phyloP scores from a whole-genome alignment of 1,284 basidiomycete species.

The Kalmanozyma brasiliensis region DNA sequence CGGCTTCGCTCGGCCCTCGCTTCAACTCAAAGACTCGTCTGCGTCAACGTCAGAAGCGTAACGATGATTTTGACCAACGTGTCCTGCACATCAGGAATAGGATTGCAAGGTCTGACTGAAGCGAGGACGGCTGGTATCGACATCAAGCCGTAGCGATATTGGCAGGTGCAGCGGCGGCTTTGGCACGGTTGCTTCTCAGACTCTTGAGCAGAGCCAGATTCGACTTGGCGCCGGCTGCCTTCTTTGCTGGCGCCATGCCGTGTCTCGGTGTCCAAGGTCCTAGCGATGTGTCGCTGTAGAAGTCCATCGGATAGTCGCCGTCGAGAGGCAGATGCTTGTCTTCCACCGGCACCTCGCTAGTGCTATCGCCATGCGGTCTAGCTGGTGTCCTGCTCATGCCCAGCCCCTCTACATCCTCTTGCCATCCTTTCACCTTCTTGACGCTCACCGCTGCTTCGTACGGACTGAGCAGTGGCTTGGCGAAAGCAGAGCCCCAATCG shows the following conservation, averaged over 20 bases:
- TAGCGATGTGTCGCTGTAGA: slow-evolving; percentile 82
- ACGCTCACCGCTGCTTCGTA: slow-evolving; percentile 93
- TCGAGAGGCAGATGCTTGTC: slow-evolving; percentile 58
- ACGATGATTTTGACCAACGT: too few relatives aligned
- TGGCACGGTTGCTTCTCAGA: slow-evolving; percentile 23
- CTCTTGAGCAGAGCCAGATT: slow-evolving; percentile 56
- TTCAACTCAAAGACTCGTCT: too few relatives aligned
- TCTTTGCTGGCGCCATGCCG: slow-evolving; percentile 60
- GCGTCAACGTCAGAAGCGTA: too few relatives aligned
- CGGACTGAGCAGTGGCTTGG: slow-evolving; percentile 86
- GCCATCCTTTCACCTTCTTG: slow-evolving; percentile 77
- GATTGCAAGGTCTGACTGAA: too few relatives aligned
- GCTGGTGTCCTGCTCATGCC: slow-evolving; percentile 69
- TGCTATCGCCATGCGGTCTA: slow-evolving; percentile 9
- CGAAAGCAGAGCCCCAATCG: slow-evolving; percentile 89
- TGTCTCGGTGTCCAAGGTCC: slow-evolving; percentile 69
- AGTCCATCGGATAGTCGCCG: slow-evolving; percentile 90
- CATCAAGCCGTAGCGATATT: slow-evolving; percentile 13
- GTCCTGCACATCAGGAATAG: too few relatives aligned
- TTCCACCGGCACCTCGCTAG: slow-evolving; percentile 11
- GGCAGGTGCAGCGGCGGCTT: slow-evolving; percentile 15
- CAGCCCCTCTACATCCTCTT: slow-evolving; percentile 43
- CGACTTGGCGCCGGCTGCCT: slow-evolving; percentile 35
- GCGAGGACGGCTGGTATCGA: too few relatives aligned
- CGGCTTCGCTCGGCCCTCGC: too few relatives aligned